These are phyloP conservation scores for Pontederia paniculata DNA, from an alignment of 176 grass and related monocot genomes.

Conservation along the genomic window DNA sequence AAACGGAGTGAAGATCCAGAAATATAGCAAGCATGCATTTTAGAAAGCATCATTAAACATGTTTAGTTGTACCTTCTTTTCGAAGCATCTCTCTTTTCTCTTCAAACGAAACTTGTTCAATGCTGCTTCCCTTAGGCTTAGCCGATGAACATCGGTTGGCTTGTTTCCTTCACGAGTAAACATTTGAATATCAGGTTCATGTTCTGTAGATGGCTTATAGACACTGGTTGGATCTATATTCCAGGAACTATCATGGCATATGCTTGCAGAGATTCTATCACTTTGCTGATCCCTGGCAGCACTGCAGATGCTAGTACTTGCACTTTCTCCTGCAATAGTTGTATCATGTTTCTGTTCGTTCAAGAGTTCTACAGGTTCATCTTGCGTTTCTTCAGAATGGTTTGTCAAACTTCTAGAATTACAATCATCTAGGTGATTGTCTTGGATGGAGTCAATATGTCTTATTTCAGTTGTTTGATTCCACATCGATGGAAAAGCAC, in stretches of 20 bases:
- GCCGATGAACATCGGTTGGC: slow-evolving; percentile 15
- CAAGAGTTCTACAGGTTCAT: slow-evolving; percentile 18
- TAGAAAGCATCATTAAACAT: neutral
- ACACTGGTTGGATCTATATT: slow-evolving; percentile 20
- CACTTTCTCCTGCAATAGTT: slow-evolving; percentile 37
- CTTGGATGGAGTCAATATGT: slow-evolving; percentile 16
- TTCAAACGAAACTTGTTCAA: slow-evolving; percentile 95
- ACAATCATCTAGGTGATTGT: slow-evolving; percentile 13
- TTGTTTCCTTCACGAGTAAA: neutral
- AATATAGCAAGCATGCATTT: neutral
- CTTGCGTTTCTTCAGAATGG: slow-evolving; percentile 20
- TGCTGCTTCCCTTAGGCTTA: slow-evolving; percentile 65
- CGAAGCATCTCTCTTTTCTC: slow-evolving; percentile 94
- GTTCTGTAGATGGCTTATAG: slow-evolving; percentile 17
- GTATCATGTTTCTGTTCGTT: slow-evolving; percentile 32
- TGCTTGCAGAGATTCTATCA: slow-evolving; percentile 25
- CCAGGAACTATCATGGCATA: slow-evolving; percentile 15
- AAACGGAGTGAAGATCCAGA: too few relatives aligned
- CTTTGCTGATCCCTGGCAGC: slow-evolving; percentile 22
- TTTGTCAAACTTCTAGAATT: slow-evolving; percentile 1
- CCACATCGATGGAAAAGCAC: slow-evolving; percentile 19
- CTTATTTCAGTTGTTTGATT: slow-evolving; percentile 21
- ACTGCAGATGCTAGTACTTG: slow-evolving; percentile 24
- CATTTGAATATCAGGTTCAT: slow-evolving; percentile 8
- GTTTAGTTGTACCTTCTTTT: slow-evolving; percentile 67